Conservation (phyloP, 1,284 basidiomycete species). For the Neolentinus lepideus region DNA sequence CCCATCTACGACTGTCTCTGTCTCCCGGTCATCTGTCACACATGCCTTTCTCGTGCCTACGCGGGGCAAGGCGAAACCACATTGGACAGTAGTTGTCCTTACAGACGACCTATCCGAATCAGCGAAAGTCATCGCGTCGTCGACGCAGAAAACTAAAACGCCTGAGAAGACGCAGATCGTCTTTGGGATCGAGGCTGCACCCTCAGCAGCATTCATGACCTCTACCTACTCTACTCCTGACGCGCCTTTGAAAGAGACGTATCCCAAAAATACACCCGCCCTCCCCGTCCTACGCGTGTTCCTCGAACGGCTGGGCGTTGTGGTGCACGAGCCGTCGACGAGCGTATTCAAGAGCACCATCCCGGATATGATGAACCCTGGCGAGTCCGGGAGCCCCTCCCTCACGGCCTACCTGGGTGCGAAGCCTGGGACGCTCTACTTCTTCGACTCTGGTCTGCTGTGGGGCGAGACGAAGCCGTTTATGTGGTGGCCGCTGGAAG, state of each 20-base stretch:
- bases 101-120: conserved; percentile 34
- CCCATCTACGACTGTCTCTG: conserved; percentile 29
- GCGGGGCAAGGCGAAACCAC: conserved; percentile 54
- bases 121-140: background rate
- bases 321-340: conserved; percentile 39
- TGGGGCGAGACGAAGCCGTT: conserved; percentile 70
- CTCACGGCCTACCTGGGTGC: conserved; percentile 63
- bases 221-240: conserved; percentile 27
- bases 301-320: conserved; percentile 36
- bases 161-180: conserved; percentile 39
- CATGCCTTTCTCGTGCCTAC: conserved; percentile 63
- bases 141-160: conserved; percentile 20
- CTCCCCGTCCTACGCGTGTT: conserved; percentile 42
- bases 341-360: conserved; percentile 46
- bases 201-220: conserved; percentile 30
- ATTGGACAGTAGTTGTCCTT: conserved; percentile 60
- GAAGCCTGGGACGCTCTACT: conserved; percentile 67
- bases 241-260: conserved; percentile 13
- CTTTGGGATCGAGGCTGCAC: conserved; percentile 55
- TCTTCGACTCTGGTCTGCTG: conserved; percentile 56
- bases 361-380: conserved; percentile 21
- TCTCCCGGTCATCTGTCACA: conserved; percentile 37
- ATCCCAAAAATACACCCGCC: conserved; percentile 46
- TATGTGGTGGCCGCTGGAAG: conserved; percentile 64
- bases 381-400: conserved; percentile 38